phyloP scores from a whole-genome alignment of 768 basidiomycete species.

The Amylocystis lapponica region DNA sequence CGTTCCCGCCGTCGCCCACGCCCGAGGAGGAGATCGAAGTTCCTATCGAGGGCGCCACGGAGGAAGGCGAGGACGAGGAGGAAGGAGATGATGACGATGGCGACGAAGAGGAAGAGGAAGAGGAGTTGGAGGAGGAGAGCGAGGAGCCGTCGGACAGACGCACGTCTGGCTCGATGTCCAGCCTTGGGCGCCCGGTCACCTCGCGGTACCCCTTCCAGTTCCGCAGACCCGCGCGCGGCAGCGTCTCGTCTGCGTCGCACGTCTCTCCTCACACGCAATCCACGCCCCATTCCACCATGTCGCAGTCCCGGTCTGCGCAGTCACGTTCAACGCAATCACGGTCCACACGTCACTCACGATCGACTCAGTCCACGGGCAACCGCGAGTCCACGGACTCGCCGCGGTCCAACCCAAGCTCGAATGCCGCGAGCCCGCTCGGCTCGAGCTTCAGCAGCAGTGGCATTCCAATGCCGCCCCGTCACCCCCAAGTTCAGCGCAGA shows the following conservation, averaged over 20 bases:
- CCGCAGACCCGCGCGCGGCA: conserved; percentile 42
- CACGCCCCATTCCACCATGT: conserved; percentile 29
- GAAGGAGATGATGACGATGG: conserved; percentile 39
- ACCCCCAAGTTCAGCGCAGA: conserved; percentile 34
- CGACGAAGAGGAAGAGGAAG: conserved; percentile 36
- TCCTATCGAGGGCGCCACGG: conserved; percentile 7
- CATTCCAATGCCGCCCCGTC: conserved; percentile 47
- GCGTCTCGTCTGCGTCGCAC: conserved; percentile 27
- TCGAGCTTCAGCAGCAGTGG: conserved; percentile 17
- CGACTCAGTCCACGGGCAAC: conserved; percentile 61
- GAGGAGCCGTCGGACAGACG: conserved; percentile 48
- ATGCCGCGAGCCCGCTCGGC: conserved; percentile 15
- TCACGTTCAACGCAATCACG: conserved; percentile 31
- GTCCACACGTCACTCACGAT: conserved; percentile 32
- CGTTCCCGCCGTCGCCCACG: conserved; percentile 66
- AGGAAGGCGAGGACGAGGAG: conserved; percentile 21
- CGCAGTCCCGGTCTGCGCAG: conserved; percentile 34
- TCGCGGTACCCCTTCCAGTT: conserved; percentile 69
- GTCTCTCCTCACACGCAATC: conserved; percentile 15
- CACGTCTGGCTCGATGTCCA: conserved; percentile 80
- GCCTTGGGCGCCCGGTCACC: conserved; percentile 69
- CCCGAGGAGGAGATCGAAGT: conserved; percentile 32
- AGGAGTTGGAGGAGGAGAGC: conserved; percentile 33
- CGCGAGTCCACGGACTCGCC: conserved; percentile 57
- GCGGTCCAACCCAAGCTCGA: conserved; percentile 34